Evolutionary conservation across 2,329 filamentous ascomycete genomes (phyloP).

Genomic region (Aspergillus bombycis): DNA sequence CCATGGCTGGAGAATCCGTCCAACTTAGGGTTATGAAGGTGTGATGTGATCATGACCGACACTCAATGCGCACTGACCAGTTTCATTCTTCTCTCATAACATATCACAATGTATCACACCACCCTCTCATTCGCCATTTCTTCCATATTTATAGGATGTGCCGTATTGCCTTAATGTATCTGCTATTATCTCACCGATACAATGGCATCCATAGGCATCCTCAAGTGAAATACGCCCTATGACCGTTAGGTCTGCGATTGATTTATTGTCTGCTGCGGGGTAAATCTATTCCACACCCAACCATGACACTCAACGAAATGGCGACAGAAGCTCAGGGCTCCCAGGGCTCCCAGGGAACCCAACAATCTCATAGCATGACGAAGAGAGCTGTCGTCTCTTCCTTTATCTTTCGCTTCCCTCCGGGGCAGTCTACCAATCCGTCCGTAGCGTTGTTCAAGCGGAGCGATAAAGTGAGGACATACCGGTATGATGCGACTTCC

Average conservation of each 20-base stretch:
- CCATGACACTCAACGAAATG: neutral
- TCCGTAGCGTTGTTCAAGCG: conserved; percentile 65
- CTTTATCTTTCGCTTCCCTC: conserved; percentile 43
- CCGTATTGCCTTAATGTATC: neutral
- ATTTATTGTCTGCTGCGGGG: neutral
- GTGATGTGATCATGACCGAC: neutral
- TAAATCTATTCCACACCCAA: neutral
- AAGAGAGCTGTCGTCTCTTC: conserved; percentile 47
- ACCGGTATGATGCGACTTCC: conserved; percentile 48
- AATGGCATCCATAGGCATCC: neutral
- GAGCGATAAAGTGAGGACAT: conserved; percentile 62
- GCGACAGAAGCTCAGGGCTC: neutral
- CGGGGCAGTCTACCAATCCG: conserved; percentile 29
- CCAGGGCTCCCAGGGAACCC: neutral
- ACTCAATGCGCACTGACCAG: neutral
- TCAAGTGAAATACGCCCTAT: neutral
- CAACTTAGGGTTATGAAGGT: neutral
- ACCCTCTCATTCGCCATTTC: neutral
- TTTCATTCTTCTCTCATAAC: neutral
- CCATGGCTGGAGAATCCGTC: neutral
- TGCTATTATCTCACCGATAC: neutral
- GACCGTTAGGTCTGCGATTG: neutral
- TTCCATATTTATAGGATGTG: neutral
- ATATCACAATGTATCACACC: neutral
- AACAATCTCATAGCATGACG: neutral